Evolutionary conservation across 2,329 filamentous ascomycete genomes (phyloP), one percentile per base, ranked within the genome.

Genomic region (Penicillium hordei): DNA sequence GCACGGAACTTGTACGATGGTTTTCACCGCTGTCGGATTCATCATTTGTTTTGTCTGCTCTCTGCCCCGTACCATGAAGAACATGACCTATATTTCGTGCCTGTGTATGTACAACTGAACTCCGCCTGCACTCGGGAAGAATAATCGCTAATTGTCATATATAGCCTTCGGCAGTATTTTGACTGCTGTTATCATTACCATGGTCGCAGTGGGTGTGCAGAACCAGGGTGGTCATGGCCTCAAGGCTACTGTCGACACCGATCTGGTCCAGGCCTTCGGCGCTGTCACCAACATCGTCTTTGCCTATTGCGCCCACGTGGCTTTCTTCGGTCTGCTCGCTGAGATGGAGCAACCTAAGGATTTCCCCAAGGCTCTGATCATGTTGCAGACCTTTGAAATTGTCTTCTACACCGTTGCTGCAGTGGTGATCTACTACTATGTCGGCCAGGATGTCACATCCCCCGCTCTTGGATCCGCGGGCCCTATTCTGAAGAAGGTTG

Each of bases 251-350:
- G 67, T 72, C 25, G 69, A 78, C 2, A 69, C 81, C 1, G 75
- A 72, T 38, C 77, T 88, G 48, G 76, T 78, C 46, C 78, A 82
- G 38, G 84, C 78, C 19, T 87, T 89, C 67, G 79, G 83, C 40
- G 81, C 83, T n/a, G 80, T 88, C 52, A 81, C 79, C 64, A 89
- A 89, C 74, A 90, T 91, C 57, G 80, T 89, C 57, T 85, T 91
- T 59, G 87, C 88, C 45, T 91, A 88, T 76, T 79, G 85, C 73
- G 86, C 84, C 17, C 85, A 88, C 66, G 83, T 87, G n/a, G 86
- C 84, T 60, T 89, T 89, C 76, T 89, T 89, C 72, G 80, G 78
- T 66, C 83, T 89, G 68, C 83, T 87, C 60, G 79, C 81, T 45
- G 87, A 90, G 70, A 82, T 90, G 74, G 80, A 82, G 65, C 75